These are phyloP conservation scores for Amaranthus palmeri DNA, from an alignment of 148 eudicot genomes.

Conservation along the genomic window DNA sequence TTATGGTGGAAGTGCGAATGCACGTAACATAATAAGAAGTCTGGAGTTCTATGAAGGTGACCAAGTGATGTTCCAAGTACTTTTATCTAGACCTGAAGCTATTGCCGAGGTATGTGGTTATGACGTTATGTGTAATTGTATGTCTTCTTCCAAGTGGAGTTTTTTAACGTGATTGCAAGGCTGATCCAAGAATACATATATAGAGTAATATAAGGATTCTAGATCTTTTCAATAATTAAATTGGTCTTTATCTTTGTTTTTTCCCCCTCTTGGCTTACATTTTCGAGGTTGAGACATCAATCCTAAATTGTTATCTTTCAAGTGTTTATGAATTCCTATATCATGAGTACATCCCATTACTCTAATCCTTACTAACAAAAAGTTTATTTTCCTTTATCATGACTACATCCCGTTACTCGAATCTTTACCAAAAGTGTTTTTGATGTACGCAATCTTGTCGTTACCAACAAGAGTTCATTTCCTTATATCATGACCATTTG, in stretches of 20 bases:
- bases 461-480: too few relatives aligned
- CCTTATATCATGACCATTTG: not conserved
- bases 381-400: not conserved
- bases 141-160: not conserved
- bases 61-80: conserved; percentile 53
- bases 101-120: conserved; percentile 35
- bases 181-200: not conserved
- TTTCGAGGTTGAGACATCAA: not conserved
- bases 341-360: not conserved
- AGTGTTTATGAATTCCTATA: not conserved
- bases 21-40: conserved; percentile 43
- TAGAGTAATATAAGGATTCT: not conserved
- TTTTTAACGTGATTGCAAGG: not conserved
- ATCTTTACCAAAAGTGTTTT: not conserved
- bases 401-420: not conserved
- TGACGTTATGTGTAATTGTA: conserved; percentile 2
- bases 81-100: conserved; percentile 51
- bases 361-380: not conserved
- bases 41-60: conserved; percentile 48
- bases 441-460: too few relatives aligned
- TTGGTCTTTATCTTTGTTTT: not conserved
- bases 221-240: not conserved
- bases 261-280: not conserved
- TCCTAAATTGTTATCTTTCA: not conserved
- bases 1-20: conserved; percentile 47